Conservation (phyloP, 106 monocot species). For the Acorus gramineus region DNA sequence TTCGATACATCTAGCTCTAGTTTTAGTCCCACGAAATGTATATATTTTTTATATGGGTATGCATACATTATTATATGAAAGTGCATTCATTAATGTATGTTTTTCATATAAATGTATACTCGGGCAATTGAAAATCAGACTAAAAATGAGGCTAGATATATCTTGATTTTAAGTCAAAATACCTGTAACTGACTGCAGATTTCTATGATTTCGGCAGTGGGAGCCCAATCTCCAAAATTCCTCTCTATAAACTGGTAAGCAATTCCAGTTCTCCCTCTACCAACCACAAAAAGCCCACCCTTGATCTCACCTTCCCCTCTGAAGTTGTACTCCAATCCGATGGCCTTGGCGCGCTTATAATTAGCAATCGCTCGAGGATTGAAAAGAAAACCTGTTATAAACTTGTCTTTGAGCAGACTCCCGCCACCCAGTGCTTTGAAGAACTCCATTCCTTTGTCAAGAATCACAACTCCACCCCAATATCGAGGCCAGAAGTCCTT, state of each 20-base stretch:
- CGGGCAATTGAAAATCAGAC: too few relatives aligned
- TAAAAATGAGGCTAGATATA: too few relatives aligned
- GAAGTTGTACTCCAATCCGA: constrained; percentile 11
- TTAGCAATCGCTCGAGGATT: constrained; percentile 21
- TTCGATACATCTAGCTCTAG: too few relatives aligned
- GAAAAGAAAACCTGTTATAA: constrained; percentile 26
- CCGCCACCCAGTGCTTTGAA: constrained; percentile 37
- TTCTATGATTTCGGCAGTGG: constrained; percentile 34
- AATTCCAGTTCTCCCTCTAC: constrained; percentile 22
- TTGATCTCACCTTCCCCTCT: constrained; percentile 24
- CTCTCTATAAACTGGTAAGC: constrained; percentile 41
- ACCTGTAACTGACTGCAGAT: constrained; percentile 34
- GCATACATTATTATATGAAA: too few relatives aligned
- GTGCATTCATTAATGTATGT: too few relatives aligned
- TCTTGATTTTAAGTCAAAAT: background rate
- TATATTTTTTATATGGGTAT: too few relatives aligned
- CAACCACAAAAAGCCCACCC: constrained; percentile 24
- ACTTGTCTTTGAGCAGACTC: constrained; percentile 20
- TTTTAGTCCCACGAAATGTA: too few relatives aligned
- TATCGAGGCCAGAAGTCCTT: constrained; percentile 37
- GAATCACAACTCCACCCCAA: constrained; percentile 35
- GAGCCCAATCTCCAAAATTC: constrained; percentile 50
- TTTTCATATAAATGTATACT: too few relatives aligned
- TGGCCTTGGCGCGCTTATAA: constrained; percentile 20
- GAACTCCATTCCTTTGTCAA: constrained; percentile 23